Evolutionary conservation across 208 protist genomes (phyloP), one percentile per base, ranked within the genome.

Genomic region (Trypanosoma vivax): DNA sequence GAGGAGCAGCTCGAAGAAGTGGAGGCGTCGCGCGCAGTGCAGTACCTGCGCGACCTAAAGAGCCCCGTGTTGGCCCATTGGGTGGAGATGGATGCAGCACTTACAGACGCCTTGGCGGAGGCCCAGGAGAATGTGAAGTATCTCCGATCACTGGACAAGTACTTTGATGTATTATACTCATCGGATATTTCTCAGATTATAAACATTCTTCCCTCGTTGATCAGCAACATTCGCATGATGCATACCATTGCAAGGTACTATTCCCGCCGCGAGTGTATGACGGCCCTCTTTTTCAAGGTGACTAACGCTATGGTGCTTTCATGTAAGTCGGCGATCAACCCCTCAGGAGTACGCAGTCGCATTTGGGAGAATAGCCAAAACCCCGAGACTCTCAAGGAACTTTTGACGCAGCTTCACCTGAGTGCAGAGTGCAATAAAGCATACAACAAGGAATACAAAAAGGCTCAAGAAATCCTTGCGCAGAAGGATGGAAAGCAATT

Each of bases 121-220:
- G 96, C 97, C 10, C 97, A 98, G 64, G 97, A 99, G 67, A 99
- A 98, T 65, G 88, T 98, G 28, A 96, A 97, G 73, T 99, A 98
- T 72, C 81, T 99, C 50, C 84, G 86, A 33, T 97, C 90, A 11
- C 69, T 99, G 40, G 92, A 97, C 57, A 96, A 94, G 61, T 96
- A 97, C 69, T 90, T 98, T 65, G 92, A 98, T 75, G 95, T 97
- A 67, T 79, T 98, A 35, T 98, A 98, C 77, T 71, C 55, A 19
- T 90, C 82, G 49, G 84, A 87, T 49, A 92, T 97, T 54, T 61
- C 69, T 37, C 70, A 90, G 39, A 98, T 99, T 47, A 87, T 88
- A 49, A 96, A 95, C 19, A 69, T 95, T 10, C 79, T 99, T 28
- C 95, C 94, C 14, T 82, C 79, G 14, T 72, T 99, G 24, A 97